Evolutionary conservation across 306 rosid genomes (phyloP).

Genomic region (Acacia acuminata): DNA sequence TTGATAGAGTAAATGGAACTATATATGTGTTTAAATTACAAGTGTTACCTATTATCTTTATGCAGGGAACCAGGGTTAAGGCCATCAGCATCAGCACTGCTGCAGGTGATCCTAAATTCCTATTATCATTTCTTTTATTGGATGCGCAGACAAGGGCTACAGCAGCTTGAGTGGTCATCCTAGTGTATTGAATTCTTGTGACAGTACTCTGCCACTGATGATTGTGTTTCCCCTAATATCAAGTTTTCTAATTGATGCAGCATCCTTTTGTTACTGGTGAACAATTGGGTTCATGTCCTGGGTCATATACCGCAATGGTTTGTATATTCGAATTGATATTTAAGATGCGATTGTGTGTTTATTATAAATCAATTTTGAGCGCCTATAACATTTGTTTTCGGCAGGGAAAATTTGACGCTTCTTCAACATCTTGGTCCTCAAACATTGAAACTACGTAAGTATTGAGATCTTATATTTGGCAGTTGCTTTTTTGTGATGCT

Average conservation of each 20-base stretch:
- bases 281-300: constrained; percentile 41
- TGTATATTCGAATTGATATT: constrained; percentile 36
- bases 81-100: constrained; percentile 79
- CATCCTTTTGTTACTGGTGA: constrained; percentile 91
- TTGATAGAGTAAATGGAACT: background rate
- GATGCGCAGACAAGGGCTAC: constrained; percentile 10
- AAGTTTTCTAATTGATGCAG: constrained; percentile 56
- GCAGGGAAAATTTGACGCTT: constrained; percentile 61
- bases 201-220: constrained; percentile 24
- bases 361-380: constrained; percentile 24
- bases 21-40: constrained; percentile 6
- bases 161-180: constrained; percentile 9
- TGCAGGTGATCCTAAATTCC: constrained; percentile 65
- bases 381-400: constrained; percentile 23
- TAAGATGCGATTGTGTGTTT: constrained; percentile 21
- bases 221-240: constrained; percentile 28
- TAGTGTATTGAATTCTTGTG: constrained; percentile 4
- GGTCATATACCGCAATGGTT: constrained; percentile 58
- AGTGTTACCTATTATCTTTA: constrained; percentile 25
- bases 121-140: constrained; percentile 23
- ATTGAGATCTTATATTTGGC: constrained; percentile 21
- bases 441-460: constrained; percentile 55
- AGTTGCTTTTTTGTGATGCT: constrained; percentile 29
- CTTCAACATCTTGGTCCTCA: constrained; percentile 45
- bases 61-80: constrained; percentile 91